Base-by-base conservation (phyloP, 208 protist species). In the Herpetomonas samuelpessoai region DNA sequence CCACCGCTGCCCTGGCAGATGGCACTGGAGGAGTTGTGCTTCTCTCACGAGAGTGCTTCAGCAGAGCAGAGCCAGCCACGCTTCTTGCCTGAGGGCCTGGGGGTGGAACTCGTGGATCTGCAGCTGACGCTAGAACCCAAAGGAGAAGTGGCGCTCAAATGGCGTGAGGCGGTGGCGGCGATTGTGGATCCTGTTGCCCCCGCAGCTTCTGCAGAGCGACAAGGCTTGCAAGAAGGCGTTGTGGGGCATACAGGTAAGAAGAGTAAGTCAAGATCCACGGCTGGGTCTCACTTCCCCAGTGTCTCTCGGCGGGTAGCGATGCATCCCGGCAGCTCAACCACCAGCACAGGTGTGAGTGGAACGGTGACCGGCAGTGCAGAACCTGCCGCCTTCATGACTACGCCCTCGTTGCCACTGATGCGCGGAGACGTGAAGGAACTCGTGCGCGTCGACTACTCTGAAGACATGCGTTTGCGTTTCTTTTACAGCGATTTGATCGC, bases 401-500 rank as follows among this genome's bases (percentile, higher is more conserved):
- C n/a, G n/a, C n/a, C n/a, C n/a, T n/a, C n/a, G n/a, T n/a, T n/a
- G n/a, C 35, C 35, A 6, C 35, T 41, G 35, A 41, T 41, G 35
- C 35, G 35, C 14, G 35, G 35, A 18, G 35, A 6, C 14, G 35
- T 41, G 35, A 41, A 41, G 52, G 71, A 78, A 46, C 61, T 78
- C 12, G 46, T 72, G 1, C 71, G 71, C n/a, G 61, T 68, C 1
- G 53, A 78, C 57, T 68, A 78, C 57, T 73, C 60, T 38, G 63
- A 31, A 1, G 71, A 72, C n/a, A 78, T 78, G 71, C 59, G 38
- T 49, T 65, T 41, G 35, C 9, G 6, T 6, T 18, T 41, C 14
- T 14, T 6, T 14, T 14, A 41, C 35, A 41, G 9, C 35, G 35
- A 41, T 14, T 14, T 41, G 9, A 14, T 41, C 35, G 35, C 35